A percentile compares a stretch with the other conserved stretches of the same genome.
Evolutionary conservation across 495 filamentous ascomycete species (phyloP).

Genomic region (Aspergillus cristatus): DNA sequence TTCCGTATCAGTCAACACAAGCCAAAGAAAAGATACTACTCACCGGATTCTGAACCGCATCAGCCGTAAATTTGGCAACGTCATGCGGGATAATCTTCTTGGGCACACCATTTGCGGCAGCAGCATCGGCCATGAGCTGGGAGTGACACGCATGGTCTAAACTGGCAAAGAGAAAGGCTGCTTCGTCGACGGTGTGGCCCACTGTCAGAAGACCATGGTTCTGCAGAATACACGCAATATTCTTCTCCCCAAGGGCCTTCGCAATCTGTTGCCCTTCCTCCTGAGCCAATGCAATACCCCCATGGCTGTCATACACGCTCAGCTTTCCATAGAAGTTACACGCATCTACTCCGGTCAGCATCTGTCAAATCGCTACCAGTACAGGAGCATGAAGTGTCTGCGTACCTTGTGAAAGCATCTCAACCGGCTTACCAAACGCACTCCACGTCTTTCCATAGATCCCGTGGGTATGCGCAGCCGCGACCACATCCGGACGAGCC

Average conservation of each 20-base stretch:
- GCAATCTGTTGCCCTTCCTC: conserved; percentile 55
- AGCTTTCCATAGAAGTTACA: conserved; percentile 48
- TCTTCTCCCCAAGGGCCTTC: conserved; percentile 48
- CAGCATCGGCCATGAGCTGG: conserved; percentile 57
- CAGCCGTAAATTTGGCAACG: conserved; percentile 31
- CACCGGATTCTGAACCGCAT: conserved; percentile 32
- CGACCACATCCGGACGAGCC: conserved; percentile 41
- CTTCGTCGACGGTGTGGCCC: conserved; percentile 55
- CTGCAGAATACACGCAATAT: conserved; percentile 54
- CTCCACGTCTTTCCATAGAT: conserved; percentile 40
- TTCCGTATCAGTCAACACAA: no score
- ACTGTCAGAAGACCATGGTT: conserved; percentile 61
- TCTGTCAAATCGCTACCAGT: not conserved
- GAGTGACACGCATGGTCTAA: conserved; percentile 58
- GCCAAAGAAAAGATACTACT: conserved; percentile 4
- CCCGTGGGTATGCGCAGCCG: conserved; percentile 41
- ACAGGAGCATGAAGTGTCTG: not conserved
- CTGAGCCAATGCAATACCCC: conserved; percentile 48
- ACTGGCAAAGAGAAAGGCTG: conserved; percentile 58
- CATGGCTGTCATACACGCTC: conserved; percentile 44
- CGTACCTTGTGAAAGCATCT: conserved; percentile 42
- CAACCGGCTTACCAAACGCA: conserved; percentile 36
- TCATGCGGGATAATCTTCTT: conserved; percentile 42
- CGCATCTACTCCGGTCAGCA: conserved; percentile 33
- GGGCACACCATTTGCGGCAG: conserved; percentile 45